A percentile compares a stretch with the other conserved stretches of the same genome.
phyloP scores from a whole-genome alignment of 139 green algal genomes.

The Picochlorum sp. region DNA sequence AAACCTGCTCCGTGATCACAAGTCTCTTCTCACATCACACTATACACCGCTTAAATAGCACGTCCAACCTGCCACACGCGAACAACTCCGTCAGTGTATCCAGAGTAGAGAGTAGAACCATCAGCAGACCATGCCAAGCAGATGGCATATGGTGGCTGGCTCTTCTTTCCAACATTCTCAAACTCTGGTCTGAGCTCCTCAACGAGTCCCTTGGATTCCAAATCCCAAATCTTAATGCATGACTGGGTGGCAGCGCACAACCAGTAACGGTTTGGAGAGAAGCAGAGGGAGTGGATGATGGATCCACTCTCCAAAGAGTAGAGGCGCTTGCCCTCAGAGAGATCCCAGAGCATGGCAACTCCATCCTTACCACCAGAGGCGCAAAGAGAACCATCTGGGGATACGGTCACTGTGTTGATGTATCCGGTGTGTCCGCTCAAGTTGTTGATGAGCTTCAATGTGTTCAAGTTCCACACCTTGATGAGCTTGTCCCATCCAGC shows the following conservation, averaged over 20 bases:
- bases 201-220: slow-evolving; percentile 90
- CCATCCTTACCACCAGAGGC: slow-evolving; percentile 96
- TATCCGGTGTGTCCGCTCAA: slow-evolving; percentile 92
- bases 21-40: slow-evolving; percentile 5
- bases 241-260: slow-evolving; percentile 92
- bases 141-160: slow-evolving; percentile 74
- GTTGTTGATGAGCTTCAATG: slow-evolving; percentile 98
- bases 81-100: slow-evolving; percentile 78
- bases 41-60: slow-evolving; percentile 20
- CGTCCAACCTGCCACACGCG: slow-evolving; percentile 66
- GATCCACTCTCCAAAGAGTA: slow-evolving; percentile 94
- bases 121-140: slow-evolving; percentile 95
- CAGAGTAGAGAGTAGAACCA: slow-evolving; percentile 84
- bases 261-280: slow-evolving; percentile 99
- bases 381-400: slow-evolving; percentile 97
- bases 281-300: slow-evolving; percentile 97
- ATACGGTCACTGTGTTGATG: slow-evolving; percentile 96
- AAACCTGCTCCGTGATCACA: slow-evolving; percentile 10
- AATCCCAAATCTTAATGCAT: slow-evolving; percentile 94
- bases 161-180: slow-evolving; percentile 57
- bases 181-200: slow-evolving; percentile 76
- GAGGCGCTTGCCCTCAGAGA: slow-evolving; percentile 97
- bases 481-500: slow-evolving; percentile 98
- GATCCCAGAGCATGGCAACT: slow-evolving; percentile 98
- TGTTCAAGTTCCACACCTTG: slow-evolving; percentile 97